Base-by-base conservation (phyloP, 768 basidiomycete species). In the Suillus fuscotomentosus region DNA sequence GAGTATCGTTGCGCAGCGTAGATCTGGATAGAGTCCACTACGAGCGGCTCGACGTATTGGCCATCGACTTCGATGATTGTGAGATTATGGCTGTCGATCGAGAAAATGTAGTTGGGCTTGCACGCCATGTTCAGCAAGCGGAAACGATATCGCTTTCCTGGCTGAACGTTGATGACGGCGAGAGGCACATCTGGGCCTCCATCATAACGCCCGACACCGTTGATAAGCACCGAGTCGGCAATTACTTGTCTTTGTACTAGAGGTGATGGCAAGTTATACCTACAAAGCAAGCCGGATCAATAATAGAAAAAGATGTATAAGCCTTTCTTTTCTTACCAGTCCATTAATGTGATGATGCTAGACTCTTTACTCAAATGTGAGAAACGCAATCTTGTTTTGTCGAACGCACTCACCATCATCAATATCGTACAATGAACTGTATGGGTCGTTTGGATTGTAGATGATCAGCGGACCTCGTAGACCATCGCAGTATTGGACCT, bases 1-100 rank as follows among this genome's bases (percentile, higher is more conserved):
- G 84, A 83, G 69, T 87, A 86, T 17, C 86, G 80, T 70, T 87
- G 86, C 3, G 79, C 85, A 13, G 76, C 74, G 61, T 78, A 83
- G 45, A 88, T 81, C 8, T 78, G 70, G 56, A 85, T 77, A 11
- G 73, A 68, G 60, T 83, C 79, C 4, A 82, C 79, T 1, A 61
- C 63, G 14, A 78, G 63, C 0, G 85, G 82, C 17, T 31, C 34
- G 76, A 55, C 11, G 76, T 72, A 57, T 77, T 78, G 54, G 9
- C 80, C 81, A 54, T 85, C 83, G 1, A 76, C 80, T 70, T 84
- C 84, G 50, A 84, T 84, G 65, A 85, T 69, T 0, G 79, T 83
- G 63, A 84, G 67, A 8, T 70, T 70, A 67, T 85, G 84, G 4
- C 72, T 70, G 50, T 83, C 81, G 64, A 85, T 83, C 6, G 77